These are phyloP conservation scores for Tulasnella sp. DNA, from an alignment of 768 basidiomycete species.

Conservation along the genomic window DNA sequence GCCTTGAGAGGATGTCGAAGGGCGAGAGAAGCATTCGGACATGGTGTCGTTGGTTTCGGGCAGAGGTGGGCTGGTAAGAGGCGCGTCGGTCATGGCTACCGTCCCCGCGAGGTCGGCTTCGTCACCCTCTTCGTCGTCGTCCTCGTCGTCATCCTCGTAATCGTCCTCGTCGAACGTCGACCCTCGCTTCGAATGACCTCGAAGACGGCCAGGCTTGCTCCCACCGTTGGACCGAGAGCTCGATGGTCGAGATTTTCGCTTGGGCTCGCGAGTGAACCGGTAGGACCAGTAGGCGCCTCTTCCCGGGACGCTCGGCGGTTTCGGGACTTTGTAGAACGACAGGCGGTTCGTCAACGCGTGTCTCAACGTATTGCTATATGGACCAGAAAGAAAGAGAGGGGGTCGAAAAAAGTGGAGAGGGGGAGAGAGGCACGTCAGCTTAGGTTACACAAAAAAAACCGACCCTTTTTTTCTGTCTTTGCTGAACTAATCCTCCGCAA, in stretches of 20 bases:
- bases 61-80: too few relatives aligned
- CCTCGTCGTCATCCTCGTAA: background rate
- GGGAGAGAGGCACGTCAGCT: background rate
- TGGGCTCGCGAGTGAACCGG: background rate
- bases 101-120: background rate
- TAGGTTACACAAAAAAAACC: too few relatives aligned
- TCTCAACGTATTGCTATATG: constrained; percentile 7
- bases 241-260: background rate
- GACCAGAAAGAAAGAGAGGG: background rate
- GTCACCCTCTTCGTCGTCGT: background rate
- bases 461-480: background rate
- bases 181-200: background rate
- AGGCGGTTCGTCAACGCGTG: constrained; percentile 4
- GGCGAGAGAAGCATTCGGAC: too few relatives aligned
- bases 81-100: too few relatives aligned
- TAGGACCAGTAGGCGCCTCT: constrained; percentile 14
- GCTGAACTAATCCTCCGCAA: background rate
- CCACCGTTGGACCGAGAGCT: background rate
- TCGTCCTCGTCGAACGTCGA: background rate
- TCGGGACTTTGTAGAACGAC: constrained; percentile 15
- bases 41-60: too few relatives aligned
- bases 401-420: background rate
- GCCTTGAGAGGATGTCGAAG: too few relatives aligned
- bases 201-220: too few relatives aligned
- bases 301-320: background rate